Conservation (phyloP, 75 land plant species). For the Selaginella moellendorffii region DNA sequence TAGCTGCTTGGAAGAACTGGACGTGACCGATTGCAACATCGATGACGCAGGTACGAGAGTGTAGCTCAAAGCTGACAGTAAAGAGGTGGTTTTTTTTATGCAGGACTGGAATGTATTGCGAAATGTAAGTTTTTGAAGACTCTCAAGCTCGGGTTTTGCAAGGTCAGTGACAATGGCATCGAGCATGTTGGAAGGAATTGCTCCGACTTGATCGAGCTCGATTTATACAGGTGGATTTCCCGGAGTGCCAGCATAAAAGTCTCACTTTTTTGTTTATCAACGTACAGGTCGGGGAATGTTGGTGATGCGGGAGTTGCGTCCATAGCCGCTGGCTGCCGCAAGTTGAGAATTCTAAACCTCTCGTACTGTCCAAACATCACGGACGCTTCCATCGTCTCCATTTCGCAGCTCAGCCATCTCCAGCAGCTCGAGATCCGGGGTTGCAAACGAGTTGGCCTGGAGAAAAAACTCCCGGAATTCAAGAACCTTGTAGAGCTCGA, state of each 20-base stretch:
- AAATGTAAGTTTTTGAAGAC: slow-evolving; percentile 39
- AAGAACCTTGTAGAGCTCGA: slow-evolving; percentile 49
- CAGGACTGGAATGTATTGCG: slow-evolving; percentile 60
- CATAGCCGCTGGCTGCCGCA: slow-evolving; percentile 46
- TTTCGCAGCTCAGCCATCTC: slow-evolving; percentile 43
- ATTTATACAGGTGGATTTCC: slow-evolving; percentile 65
- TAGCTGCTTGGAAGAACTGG: slow-evolving; percentile 57
- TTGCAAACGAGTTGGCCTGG: slow-evolving; percentile 45
- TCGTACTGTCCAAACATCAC: slow-evolving; percentile 64
- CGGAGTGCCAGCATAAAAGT: background rate
- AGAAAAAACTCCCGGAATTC: slow-evolving; percentile 48
- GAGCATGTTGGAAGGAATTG: slow-evolving; percentile 38
- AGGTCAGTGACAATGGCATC: slow-evolving; percentile 54
- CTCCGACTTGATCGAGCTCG: slow-evolving; percentile 49
- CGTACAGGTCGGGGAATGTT: slow-evolving; percentile 46
- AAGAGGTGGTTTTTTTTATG: background rate
- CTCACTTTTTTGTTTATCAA: background rate
- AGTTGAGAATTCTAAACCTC: slow-evolving; percentile 43
- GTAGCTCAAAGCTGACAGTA: too few species aligned
- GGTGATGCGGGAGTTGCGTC: slow-evolving; percentile 52
- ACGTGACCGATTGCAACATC: slow-evolving; percentile 72
- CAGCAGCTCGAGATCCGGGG: slow-evolving; percentile 60
- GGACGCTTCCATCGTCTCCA: slow-evolving; percentile 38
- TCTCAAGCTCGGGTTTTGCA: slow-evolving; percentile 69
- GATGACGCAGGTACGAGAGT: slow-evolving; percentile 56